Conservation (phyloP, 768 basidiomycete genomes). For the Clavulina sp. region DNA sequence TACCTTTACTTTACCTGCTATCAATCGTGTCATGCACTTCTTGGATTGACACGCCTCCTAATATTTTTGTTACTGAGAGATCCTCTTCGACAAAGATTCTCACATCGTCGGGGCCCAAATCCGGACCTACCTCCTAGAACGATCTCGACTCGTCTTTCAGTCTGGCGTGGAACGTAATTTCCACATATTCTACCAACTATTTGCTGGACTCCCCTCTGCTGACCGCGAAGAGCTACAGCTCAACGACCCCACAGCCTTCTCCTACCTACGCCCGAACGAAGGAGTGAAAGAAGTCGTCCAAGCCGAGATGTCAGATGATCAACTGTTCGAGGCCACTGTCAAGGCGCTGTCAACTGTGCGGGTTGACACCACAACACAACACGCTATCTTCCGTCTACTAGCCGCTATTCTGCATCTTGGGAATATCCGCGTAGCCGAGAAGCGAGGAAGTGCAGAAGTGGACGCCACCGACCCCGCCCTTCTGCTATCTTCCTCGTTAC, state of each 20-base stretch:
- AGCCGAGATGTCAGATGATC: conserved; percentile 74
- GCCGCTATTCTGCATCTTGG: conserved; percentile 92
- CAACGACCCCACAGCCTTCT: conserved; percentile 35
- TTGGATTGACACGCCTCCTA: not conserved
- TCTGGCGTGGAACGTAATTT: conserved; percentile 83
- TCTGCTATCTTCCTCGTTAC: conserved; percentile 70
- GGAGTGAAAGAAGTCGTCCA: conserved; percentile 82
- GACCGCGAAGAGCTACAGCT: conserved; percentile 12
- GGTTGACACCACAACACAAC: conserved; percentile 73
- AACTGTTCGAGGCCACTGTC: conserved; percentile 86
- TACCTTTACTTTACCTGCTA: too few relatives aligned
- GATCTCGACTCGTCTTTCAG: conserved; percentile 80
- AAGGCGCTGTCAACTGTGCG: conserved; percentile 92
- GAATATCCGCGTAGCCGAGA: conserved; percentile 68
- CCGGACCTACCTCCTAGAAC: conserved; percentile 97
- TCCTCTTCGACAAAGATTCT: conserved; percentile 88
- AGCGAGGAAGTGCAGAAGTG: conserved; percentile 69
- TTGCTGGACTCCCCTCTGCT: conserved; percentile 34
- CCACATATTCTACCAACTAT: conserved; percentile 91
- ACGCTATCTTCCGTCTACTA: conserved; percentile 80
- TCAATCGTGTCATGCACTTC: not conserved
- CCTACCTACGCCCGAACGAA: conserved; percentile 56
- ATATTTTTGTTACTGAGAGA: conserved; percentile 43
- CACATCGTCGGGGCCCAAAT: conserved; percentile 96
- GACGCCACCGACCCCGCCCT: conserved; percentile 74